Evolutionary conservation across 2,329 filamentous ascomycete genomes (phyloP).

Genomic region (Ophiosphaerella narmari): DNA sequence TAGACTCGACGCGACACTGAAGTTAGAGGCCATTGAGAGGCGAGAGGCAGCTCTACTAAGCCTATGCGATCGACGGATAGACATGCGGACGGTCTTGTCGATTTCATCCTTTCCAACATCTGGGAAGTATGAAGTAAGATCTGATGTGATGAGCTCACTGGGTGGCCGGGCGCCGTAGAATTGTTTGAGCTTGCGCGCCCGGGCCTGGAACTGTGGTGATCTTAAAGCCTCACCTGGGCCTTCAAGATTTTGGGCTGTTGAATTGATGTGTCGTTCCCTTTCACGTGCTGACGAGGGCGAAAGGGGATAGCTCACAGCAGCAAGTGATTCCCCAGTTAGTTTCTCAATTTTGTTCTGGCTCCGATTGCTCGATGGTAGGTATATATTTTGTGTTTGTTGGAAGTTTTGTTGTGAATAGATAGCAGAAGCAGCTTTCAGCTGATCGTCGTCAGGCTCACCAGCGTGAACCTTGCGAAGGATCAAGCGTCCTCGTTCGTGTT

Average conservation of each 20-base stretch:
- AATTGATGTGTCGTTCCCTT: conserved; percentile 68
- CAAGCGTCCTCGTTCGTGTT: conserved; percentile 85
- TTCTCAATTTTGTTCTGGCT: conserved; percentile 89
- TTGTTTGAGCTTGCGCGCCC: conserved; percentile 65
- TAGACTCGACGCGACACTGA: conserved; percentile 89
- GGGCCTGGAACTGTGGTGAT: conserved; percentile 47
- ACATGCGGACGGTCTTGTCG: conserved; percentile 91
- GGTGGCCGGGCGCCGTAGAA: conserved; percentile 93
- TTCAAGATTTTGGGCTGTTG: conserved; percentile 55
- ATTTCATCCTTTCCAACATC: conserved; percentile 93
- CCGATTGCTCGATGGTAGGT: conserved; percentile 69
- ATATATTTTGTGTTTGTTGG: conserved; percentile 67
- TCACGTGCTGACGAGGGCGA: conserved; percentile 74
- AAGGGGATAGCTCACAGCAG: conserved; percentile 82
- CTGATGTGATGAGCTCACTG: conserved; percentile 95
- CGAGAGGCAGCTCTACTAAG: conserved; percentile 92
- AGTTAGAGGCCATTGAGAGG: conserved; percentile 89
- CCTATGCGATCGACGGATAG: conserved; percentile 85
- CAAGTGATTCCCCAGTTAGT: conserved; percentile 84
- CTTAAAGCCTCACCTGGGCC: conserved; percentile 34
- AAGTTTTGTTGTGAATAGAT: conserved; percentile 84
- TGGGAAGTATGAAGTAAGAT: conserved; percentile 95
- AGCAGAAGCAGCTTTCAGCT: conserved; percentile 83
- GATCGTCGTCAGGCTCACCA: conserved; percentile 84
- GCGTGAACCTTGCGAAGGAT: conserved; percentile 92